Base-by-base conservation (phyloP, 352 stramenopile species). In the Globisporangium radiosum region DNA sequence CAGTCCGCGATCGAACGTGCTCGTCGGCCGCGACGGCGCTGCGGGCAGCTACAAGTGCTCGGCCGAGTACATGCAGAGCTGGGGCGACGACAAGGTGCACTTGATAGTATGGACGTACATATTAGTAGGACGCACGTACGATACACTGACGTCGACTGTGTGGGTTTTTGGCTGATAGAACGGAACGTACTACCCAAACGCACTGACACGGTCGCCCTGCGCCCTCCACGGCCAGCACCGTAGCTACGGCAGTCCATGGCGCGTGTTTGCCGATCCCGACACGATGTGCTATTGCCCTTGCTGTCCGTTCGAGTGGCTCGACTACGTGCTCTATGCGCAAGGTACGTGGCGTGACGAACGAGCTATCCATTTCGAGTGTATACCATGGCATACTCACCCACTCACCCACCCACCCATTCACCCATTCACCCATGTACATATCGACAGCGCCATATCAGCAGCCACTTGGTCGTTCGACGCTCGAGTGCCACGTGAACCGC, bases 301-400 rank as follows among this genome's bases (percentile, higher is more conserved):
- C 60, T 94, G 84, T 52, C 81, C 84, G 39, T 57, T 85, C 1
- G 84, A 94, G 60, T 94, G 84, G 84, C 63, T 94, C 17, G 84
- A 94, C 70, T 94, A 94, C 64, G 75, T 92, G 37, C 70, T 94
- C 1, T 88, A 85, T 45, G 82, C 74, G 19, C 68, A 85, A 85
- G 65, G 80, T 88, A 70, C 2, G 9, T 25, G 25, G 25, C 25
- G 25, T 25, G 25, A 25, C 25, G 25, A 25, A 25, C 25, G 25
- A 25, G 25, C 25, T 2, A 25, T 25, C n/a, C 7, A 4, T 19
- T 52, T 8, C 0, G 11, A 9, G 15, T 50, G 15, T 4, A 4
- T 11, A 33, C 15, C 3, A 53, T 8, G 25, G 17, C 37, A 7
- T 53, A 7, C 15, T 3, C 6, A 47, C 11, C 42, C 15, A 61